Percentiles rank a stretch among this genome's conserved stretches.
Evolutionary conservation across 441 rosid genomes (phyloP).

Genomic region (Gossypium aridum): DNA sequence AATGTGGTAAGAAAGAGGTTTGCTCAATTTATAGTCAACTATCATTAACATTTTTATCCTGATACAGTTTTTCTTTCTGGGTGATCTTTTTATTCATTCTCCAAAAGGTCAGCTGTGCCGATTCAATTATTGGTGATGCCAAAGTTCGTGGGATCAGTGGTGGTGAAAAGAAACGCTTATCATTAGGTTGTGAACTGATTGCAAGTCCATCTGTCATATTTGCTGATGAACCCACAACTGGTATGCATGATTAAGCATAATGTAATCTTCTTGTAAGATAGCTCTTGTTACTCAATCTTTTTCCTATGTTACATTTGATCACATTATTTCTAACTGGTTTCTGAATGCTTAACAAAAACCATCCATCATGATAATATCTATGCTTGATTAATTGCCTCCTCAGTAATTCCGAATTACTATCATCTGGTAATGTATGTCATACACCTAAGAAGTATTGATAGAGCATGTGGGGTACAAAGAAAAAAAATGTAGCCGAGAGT

Average conservation of each 20-base stretch:
- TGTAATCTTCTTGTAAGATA: conserved; percentile 1
- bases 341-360: neutral
- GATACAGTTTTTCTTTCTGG: conserved; percentile 15
- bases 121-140: conserved; percentile 84
- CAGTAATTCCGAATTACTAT: neutral
- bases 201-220: conserved; percentile 96
- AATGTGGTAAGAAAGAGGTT: neutral
- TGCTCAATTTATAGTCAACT: neutral
- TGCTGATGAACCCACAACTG: conserved; percentile 98
- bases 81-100: conserved; percentile 19
- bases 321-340: neutral
- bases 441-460: neutral
- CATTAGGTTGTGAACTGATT: conserved; percentile 88
- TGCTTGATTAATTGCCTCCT: neutral
- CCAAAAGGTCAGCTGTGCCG: conserved; percentile 84
- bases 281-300: neutral
- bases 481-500: neutral
- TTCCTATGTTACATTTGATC: neutral
- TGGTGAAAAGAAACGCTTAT: conserved; percentile 87
- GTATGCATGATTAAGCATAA: conserved; percentile 25
- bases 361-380: neutral
- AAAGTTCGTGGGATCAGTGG: conserved; percentile 97
- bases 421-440: neutral
- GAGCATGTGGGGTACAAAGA: neutral
- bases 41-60: neutral